phyloP scores from a whole-genome alignment of 2,329 filamentous ascomycete genomes.

The Aspergillus pseudonomiae region DNA sequence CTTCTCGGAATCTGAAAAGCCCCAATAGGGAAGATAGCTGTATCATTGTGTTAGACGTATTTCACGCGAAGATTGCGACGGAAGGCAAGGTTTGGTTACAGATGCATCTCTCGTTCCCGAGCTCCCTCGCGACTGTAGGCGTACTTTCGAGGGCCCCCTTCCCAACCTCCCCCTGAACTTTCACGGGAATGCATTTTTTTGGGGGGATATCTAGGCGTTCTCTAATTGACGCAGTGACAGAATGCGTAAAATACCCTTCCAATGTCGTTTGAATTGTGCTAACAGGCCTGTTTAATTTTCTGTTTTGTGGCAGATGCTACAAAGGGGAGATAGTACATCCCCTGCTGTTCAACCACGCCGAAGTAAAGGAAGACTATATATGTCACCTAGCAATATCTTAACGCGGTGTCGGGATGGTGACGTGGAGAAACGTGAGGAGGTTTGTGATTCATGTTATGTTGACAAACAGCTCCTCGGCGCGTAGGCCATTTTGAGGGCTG shows the following conservation, averaged over 20 bases:
- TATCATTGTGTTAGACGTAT: background rate
- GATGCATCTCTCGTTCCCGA: conserved; percentile 25
- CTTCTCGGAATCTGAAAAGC: conserved; percentile 22
- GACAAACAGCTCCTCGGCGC: too few species aligned
- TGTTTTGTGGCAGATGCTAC: background rate
- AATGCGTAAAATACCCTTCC: background rate
- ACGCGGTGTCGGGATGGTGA: background rate
- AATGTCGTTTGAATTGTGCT: background rate
- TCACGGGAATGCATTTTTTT: background rate
- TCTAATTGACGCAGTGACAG: background rate
- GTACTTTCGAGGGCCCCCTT: conserved; percentile 22
- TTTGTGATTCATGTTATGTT: background rate
- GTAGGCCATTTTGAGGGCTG: background rate
- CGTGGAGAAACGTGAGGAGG: background rate
- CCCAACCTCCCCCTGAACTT: conserved; percentile 1
- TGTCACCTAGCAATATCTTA: background rate
- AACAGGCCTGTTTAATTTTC: background rate
- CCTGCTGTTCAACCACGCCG: background rate
- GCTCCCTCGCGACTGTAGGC: conserved; percentile 25
- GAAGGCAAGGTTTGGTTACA: conserved; percentile 8
- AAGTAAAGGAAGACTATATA: background rate
- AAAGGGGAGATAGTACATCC: background rate
- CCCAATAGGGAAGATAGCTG: conserved; percentile 26
- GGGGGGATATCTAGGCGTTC: background rate
- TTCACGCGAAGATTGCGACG: background rate